These are phyloP conservation scores for Dendrobium catenatum DNA, from an alignment of 106 monocot genomes.

Conservation along the genomic window DNA sequence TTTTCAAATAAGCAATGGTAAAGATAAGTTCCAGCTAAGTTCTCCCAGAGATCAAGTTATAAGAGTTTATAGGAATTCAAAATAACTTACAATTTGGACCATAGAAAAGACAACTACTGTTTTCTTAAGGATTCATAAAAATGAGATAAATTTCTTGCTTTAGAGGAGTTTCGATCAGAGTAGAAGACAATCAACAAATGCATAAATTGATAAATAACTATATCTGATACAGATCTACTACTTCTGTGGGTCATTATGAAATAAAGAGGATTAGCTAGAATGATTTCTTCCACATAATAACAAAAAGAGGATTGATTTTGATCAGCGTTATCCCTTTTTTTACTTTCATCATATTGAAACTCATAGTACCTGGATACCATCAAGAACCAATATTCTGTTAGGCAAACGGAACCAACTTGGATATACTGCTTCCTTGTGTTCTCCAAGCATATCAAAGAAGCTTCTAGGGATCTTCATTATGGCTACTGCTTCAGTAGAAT, in stretches of 20 bases:
- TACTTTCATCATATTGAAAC: neutral
- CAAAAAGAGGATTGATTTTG: neutral
- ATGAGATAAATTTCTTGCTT: neutral
- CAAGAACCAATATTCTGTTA: constrained; percentile 71
- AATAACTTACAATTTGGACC: neutral
- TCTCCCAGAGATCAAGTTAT: neutral
- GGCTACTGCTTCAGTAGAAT: constrained; percentile 68
- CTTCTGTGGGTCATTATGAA: neutral
- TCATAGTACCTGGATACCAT: constrained; percentile 80
- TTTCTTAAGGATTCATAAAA: neutral
- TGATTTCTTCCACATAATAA: neutral
- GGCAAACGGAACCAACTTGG: constrained; percentile 35
- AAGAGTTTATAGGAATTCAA: neutral
- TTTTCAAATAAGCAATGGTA: neutral
- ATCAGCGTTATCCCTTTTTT: neutral
- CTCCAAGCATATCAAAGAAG: constrained; percentile 36
- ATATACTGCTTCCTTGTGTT: constrained; percentile 19
- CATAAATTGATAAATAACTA: neutral
- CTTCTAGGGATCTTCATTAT: constrained; percentile 69
- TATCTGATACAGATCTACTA: neutral
- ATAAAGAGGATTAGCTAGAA: neutral
- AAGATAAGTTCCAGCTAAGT: neutral
- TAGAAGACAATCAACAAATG: neutral
- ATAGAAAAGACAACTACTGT: neutral
- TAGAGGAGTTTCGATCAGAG: neutral